A percentile compares a stretch with the other conserved stretches of the same genome.
These are phyloP conservation scores for Ceratocystis eucalypticola DNA, from an alignment of 2,329 filamentous ascomycete genomes.

Conservation along the genomic window DNA sequence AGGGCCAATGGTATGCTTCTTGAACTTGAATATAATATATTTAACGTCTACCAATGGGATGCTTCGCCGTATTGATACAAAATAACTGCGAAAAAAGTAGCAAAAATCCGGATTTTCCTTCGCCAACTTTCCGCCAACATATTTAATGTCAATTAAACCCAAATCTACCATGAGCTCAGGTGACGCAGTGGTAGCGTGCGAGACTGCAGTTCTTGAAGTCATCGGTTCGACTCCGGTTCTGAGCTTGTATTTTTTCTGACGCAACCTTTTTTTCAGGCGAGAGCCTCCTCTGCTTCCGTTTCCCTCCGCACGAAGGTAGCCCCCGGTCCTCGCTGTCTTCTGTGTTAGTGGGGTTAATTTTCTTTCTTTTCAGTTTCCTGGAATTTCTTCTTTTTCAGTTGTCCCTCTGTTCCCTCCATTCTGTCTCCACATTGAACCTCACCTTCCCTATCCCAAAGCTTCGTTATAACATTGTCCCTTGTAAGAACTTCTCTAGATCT, in stretches of 20 bases:
- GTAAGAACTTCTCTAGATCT: no score
- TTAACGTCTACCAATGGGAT: no score
- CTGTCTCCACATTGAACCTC: neutral
- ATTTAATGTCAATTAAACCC: neutral
- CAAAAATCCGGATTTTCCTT: neutral
- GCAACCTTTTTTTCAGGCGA: constrained; percentile 12
- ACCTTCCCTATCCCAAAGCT: neutral
- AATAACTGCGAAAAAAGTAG: neutral
- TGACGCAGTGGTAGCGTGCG: constrained; percentile 13
- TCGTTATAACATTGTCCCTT: neutral
- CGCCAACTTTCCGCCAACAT: neutral
- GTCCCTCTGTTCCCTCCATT: neutral
- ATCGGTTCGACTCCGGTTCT: constrained; percentile 14
- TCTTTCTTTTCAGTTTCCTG: neutral
- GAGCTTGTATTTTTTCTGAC: constrained; percentile 17
- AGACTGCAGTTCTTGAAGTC: constrained; percentile 14
- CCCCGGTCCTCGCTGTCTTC: neutral
- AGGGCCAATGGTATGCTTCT: neutral
- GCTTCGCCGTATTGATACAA: neutral
- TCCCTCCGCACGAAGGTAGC: neutral
- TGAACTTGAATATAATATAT: no score
- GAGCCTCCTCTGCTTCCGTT: neutral
- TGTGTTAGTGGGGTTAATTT: neutral
- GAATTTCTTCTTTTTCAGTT: constrained; percentile 18
- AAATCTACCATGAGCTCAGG: neutral